Base-by-base conservation (phyloP, 306 rosid genomes). In the Carpinus fangiana region DNA sequence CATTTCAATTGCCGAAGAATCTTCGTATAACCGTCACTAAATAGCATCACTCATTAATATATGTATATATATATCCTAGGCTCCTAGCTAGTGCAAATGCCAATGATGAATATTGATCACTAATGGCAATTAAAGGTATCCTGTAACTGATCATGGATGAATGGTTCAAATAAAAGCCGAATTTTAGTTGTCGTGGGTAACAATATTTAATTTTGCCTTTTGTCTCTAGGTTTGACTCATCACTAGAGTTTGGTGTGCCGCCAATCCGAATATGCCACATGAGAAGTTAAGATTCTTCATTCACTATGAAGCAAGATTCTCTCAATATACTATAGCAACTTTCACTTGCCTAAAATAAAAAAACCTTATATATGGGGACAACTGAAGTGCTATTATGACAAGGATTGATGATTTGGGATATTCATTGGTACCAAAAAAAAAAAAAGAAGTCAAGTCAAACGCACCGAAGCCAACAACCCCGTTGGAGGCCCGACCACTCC, bases 401-500 rank as follows among this genome's bases (percentile, higher is more conserved):
- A 41, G 45, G 45, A 5, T 6, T 41, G 45, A 41, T 41, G 45
- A 41, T 6, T 41, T 41, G 45, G 45, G 8, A 41, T 41, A 41
- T 41, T 41, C 45, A 6, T 5, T 41, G 1, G 45, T 6, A 41
- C 45, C 7, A 5, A 41, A 41, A 41, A 41, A 41, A 6, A 41
- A 7, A 75, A 41, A 6, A 41, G 1, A 75, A 34, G 65, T 80
- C 55, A 81, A 78, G 85, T 81, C 80, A 81, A 69, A 50, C 21
- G 74, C 74, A 70, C 74, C 56, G 23, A 20, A 57, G 34, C 66
- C 65, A 77, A 71, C 68, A 73, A 23, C 23, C 53, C 21, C 48
- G 54, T 61, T 75, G 56, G 77, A 18, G 79, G 79, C 82, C 77
- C 26, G 23, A 52, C 82, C 85, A 84, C 78, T 70, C 3, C 18